Conservation (phyloP, 345 rosid genomes). For the Pelargonium nanum region DNA sequence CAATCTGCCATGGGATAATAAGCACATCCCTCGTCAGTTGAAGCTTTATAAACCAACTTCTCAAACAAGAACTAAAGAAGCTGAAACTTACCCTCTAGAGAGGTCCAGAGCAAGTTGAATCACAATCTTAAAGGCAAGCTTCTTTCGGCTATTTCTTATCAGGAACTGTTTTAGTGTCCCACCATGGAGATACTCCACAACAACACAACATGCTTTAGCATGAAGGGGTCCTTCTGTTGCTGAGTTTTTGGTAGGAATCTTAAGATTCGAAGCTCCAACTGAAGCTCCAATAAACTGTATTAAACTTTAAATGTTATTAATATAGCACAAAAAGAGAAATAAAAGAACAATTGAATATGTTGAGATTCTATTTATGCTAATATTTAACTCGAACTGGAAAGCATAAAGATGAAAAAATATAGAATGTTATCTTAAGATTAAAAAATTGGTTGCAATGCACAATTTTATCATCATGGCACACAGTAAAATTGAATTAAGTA, state of each 20-base stretch:
- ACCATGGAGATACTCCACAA: conserved; percentile 73
- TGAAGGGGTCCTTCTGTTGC: conserved; percentile 36
- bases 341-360: background rate
- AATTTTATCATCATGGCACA: background rate
- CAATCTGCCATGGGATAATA: conserved; percentile 39
- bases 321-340: background rate
- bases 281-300: conserved; percentile 87
- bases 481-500: background rate
- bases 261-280: conserved; percentile 82
- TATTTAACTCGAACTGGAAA: background rate
- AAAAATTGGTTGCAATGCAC: background rate
- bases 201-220: conserved; percentile 79
- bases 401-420: no score
- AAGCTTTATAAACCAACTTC: background rate
- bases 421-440: background rate
- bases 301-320: background rate
- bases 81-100: conserved; percentile 57
- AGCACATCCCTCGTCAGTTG: background rate
- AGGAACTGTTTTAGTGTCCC: conserved; percentile 81
- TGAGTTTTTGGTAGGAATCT: conserved; percentile 40
- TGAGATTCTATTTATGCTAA: background rate
- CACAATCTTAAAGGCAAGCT: conserved; percentile 64
- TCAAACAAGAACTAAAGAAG: background rate
- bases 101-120: conserved; percentile 85
- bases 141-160: conserved; percentile 57